Conservation (phyloP, 768 basidiomycete genomes). For the Rubroboletus pulcherrimus region DNA sequence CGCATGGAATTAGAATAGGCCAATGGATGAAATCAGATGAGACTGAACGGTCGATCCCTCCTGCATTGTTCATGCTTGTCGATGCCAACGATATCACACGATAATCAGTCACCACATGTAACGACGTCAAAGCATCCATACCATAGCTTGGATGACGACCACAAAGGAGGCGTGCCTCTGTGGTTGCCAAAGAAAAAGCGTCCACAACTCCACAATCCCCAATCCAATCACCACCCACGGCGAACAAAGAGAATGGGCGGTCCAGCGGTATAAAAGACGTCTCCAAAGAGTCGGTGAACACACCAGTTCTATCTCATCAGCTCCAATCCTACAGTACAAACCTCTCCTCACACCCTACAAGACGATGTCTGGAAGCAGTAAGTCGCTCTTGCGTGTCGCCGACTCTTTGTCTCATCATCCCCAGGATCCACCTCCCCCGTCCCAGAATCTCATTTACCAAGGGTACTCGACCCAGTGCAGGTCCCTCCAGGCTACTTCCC, state of each 20-base stretch:
- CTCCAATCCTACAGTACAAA: not conserved
- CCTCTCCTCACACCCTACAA: not conserved
- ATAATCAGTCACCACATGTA: not conserved
- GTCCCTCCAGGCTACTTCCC: conserved; percentile 18
- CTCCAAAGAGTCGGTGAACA: not conserved
- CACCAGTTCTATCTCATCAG: not conserved
- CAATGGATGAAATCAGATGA: not conserved
- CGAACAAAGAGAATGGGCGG: not conserved
- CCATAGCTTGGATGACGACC: not conserved
- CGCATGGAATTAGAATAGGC: not conserved
- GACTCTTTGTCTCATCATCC: not conserved
- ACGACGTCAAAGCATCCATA: not conserved
- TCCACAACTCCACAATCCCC: not conserved
- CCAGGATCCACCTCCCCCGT: not conserved
- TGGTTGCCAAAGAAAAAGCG: not conserved
- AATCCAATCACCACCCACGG: not conserved
- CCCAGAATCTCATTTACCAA: conserved; percentile 1
- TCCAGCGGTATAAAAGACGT: conserved; percentile 6
- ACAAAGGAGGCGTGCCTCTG: conserved; percentile 4
- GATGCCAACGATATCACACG: not conserved
- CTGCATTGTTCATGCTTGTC: not conserved
- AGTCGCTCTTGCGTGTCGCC: not conserved
- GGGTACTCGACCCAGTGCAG: conserved; percentile 13
- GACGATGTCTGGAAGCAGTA: conserved; percentile 2
- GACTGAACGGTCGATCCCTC: not conserved